Evolutionary conservation across 139 green algal genomes (phyloP), one percentile per base, ranked within the genome.

Genomic region (Auxenochlorella protothecoides): DNA sequence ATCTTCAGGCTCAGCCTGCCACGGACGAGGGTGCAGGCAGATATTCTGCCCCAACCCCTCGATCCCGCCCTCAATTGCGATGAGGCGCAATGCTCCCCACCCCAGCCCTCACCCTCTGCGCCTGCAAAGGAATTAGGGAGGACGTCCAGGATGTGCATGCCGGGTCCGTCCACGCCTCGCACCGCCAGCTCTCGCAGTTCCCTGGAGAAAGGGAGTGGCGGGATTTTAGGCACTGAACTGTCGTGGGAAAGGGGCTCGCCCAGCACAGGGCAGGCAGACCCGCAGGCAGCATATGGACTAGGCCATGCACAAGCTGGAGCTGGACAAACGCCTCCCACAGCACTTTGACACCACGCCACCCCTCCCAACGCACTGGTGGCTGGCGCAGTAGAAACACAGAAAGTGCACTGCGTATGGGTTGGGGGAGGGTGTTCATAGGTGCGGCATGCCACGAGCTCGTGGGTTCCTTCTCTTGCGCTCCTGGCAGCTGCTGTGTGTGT

Each of bases 91-190:
- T 44, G 27, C 11, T 62, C 11, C 57, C 57, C 9, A 62, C 9
- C 57, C 57, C 57, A 62, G 9, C 9, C 2, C 59, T 6, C 68
- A 78, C 73, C 73, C n/a, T 27, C 27, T 27, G 63, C 76, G 5
- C 7, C 12, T 8, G 68, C 6, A 16, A 72, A 84, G 2, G 76
- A 63, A 3, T 81, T 27, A 3, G 76, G 76, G 51, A 74, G 59
- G 10, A 84, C 70, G 63, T 84, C 79, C 52, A 84, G 12, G 54
- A 81, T 78, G 57, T 79, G 72, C 66, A 79, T 72, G 55, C 79
- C 79, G 4, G 81, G 81, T 4, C 81, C 81, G 61, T 85, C 81
- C 52, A 85, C 60, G 52, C 81, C 81, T 1, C 81, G 74, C 55
- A 85, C 61, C 4, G 68, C 74, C 59, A 76, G 56, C 71, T 85